phyloP scores from a whole-genome alignment of 176 grass and related monocot genomes.

The Oryza rufipogon region DNA sequence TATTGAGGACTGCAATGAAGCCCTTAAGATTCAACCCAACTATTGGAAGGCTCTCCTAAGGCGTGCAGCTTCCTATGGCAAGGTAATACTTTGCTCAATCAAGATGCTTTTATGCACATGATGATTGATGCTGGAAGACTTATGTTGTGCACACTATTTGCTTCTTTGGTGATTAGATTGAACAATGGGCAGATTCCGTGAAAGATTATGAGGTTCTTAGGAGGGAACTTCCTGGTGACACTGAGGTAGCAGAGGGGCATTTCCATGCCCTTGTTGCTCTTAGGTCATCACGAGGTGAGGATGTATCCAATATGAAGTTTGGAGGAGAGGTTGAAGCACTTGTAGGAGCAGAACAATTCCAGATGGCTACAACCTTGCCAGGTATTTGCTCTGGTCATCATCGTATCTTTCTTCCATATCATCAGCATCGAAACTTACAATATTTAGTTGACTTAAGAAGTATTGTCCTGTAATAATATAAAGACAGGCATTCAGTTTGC shows the following conservation, averaged over 20 bases:
- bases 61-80: slow-evolving; percentile 84
- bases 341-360: slow-evolving; percentile 76
- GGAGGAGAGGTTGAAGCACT: slow-evolving; percentile 92
- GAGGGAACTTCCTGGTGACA: slow-evolving; percentile 79
- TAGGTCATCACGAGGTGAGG: slow-evolving; percentile 84
- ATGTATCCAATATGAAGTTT: slow-evolving; percentile 91
- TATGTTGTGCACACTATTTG: slow-evolving; percentile 14
- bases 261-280: slow-evolving; percentile 89
- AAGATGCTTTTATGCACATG: neutral
- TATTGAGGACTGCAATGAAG: slow-evolving; percentile 93
- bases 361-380: slow-evolving; percentile 78
- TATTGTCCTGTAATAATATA: neutral
- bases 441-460: neutral
- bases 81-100: slow-evolving; percentile 46
- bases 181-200: slow-evolving; percentile 77
- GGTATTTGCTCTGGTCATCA: slow-evolving; percentile 56
- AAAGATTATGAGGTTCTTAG: slow-evolving; percentile 88
- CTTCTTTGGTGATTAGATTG: slow-evolving; percentile 64
- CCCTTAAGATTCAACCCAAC: slow-evolving; percentile 84
- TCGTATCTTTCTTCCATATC: slow-evolving; percentile 10
- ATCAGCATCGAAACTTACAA: neutral
- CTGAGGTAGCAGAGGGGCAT: slow-evolving; percentile 79
- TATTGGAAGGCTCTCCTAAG: slow-evolving; percentile 95
- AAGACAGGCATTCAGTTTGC: neutral
- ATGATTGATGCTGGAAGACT: neutral